phyloP scores from a whole-genome alignment of 2,329 filamentous ascomycete genomes.

The Chaetomium globosum region DNA sequence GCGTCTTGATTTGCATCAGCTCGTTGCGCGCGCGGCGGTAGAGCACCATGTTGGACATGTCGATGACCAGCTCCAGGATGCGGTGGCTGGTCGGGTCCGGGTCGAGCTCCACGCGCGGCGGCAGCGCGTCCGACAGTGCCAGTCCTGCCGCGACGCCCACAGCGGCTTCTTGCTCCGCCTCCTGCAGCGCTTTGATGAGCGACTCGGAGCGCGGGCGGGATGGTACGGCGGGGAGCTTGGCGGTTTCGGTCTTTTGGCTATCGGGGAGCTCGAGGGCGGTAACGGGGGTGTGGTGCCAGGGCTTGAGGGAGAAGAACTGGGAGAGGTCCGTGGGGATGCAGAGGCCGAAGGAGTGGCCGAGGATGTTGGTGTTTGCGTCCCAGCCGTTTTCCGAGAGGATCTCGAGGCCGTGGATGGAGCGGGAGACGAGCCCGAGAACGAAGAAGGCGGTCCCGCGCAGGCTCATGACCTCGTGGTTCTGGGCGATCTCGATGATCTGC shows the following conservation, averaged over 20 bases:
- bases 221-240: conserved; percentile 48
- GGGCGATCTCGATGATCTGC: conserved; percentile 84
- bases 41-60: conserved; percentile 90
- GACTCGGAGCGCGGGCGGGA: conserved; percentile 47
- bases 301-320: conserved; percentile 72
- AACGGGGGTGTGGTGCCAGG: conserved; percentile 58
- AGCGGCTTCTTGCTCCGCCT: conserved; percentile 31
- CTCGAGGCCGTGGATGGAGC: conserved; percentile 88
- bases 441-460: conserved; percentile 96
- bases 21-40: conserved; percentile 85
- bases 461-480: conserved; percentile 85
- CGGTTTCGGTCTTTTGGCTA: conserved; percentile 56
- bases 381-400: conserved; percentile 88
- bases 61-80: conserved; percentile 81
- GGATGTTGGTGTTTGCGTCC: conserved; percentile 84
- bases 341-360: conserved; percentile 82
- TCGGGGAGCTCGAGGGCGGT: conserved; percentile 53
- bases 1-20: conserved; percentile 75
- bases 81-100: conserved; percentile 63
- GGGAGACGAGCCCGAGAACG: conserved; percentile 86
- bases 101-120: conserved; percentile 43
- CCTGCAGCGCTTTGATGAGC: conserved; percentile 39
- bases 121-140: neutral
- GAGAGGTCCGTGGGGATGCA: conserved; percentile 80
- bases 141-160: neutral